Evolutionary conservation across 495 filamentous ascomycete species (phyloP), one percentile per base, ranked within the genome.

Genomic region (Melanomma pulvis-pyrius): DNA sequence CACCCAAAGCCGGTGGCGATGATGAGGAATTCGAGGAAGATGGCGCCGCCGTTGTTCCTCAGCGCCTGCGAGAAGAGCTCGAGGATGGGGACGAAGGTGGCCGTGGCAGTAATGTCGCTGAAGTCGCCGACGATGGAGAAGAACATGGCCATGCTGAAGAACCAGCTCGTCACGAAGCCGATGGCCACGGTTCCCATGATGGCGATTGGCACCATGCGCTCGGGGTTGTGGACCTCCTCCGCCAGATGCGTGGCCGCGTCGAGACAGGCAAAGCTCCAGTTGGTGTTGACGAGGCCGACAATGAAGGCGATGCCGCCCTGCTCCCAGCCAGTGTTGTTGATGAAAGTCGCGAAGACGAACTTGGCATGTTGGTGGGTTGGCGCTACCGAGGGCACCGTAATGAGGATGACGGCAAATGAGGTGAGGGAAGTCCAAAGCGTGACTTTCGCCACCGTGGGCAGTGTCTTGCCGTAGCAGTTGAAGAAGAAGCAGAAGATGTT

Each of bases 181-280:
- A 89, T 86, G 19, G 71, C 82, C 19, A 87, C 80, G 9, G 83
- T 86, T 7, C 81, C 79, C 78, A 87, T 80, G 53, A 88, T 86
- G 29, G 85, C 84, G 22, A 80, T 81, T 6, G 81, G 81, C 21
- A 83, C 76, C 61, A 79, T 79, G 34, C 74, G 70, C 58, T 81
- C 79, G 1, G 82, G 82, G 2, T 72, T 70, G 9, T 81, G 80
- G 9, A 87, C 80, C 72, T 88, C 86, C 71, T 89, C 86, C 2
- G 86, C 83, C n/a, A 89, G 74, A 71, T 88, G 86, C 0, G 83
- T 84, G 0, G 83, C 85, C 25, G 79, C 81, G 72, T 88, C 86
- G 17, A 88, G 76, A 67, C 84, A 84, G 30, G 83, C 80, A 66
- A 88, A 87, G 56, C 80, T 79, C 80, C 82, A 88, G 65, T 87